Base-by-base conservation (phyloP, 83 land plant genomes). In the Picea mariana region DNA sequence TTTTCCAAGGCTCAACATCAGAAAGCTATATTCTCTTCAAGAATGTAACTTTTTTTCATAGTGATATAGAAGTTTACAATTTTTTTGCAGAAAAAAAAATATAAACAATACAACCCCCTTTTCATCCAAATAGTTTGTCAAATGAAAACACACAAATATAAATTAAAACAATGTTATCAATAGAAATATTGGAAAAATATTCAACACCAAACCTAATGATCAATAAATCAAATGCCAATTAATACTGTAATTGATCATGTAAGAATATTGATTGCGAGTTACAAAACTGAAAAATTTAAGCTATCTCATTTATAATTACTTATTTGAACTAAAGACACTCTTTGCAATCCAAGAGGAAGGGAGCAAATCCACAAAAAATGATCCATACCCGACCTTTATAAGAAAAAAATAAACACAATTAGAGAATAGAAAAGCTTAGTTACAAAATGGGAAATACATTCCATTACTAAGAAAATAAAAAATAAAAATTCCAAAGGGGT, bases 341-440 rank as follows among this genome's bases (percentile, higher is more conserved):
- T 94, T 86, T 27, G 31, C 31, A 27, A 27, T 27, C 31, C 31
- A 27, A 27, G 1, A 27, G 31, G 31, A 27, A 27, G 90, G 81
- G 16, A 98, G 86, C 58, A 92, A 93, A 66, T 98, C 92, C 58
- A 98, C 99, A 34, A 97, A 94, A 71, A 60, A 63, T 11, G 98
- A 95, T n/a, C 99, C 99, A 89, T 98, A 98, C 58, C 97, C 95
- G 84, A 84, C 89, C 99, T 97, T 81, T 79, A 86, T 27, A 6
- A 13, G 7, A 16, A 63, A 59, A 83, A 49, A 80, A 62, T 23
- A 65, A 77, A 67, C 11, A 64, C 49, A 71, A 59, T 12, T 69
- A 77, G 31, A 78, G 73, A 85, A 20, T 26, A 64, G 81, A 42
- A 42, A 42, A 42, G 4, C 4, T 42, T 42, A 64, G 75, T 71